Evolutionary conservation across 129 eudicot genomes (phyloP).

Genomic region (Apium graveolens): DNA sequence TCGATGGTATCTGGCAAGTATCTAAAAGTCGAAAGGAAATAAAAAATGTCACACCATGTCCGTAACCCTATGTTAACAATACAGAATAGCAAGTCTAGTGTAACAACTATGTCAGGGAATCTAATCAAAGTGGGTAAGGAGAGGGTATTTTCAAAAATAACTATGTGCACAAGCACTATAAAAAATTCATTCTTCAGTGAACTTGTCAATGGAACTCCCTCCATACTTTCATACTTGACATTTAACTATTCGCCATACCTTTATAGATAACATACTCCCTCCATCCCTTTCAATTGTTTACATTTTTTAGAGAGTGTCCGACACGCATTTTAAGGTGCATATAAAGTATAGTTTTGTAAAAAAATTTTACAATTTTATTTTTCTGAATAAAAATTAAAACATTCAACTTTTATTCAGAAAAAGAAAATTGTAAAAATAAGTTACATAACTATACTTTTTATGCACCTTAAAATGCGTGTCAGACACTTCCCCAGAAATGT

Average conservation of each 20-base stretch:
- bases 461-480: no score
- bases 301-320: no score
- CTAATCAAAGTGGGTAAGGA: not conserved
- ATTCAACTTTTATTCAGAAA: no score
- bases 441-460: no score
- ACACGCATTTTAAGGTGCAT: no score
- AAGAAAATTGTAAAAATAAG: no score
- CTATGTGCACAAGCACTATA: not conserved
- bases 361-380: no score
- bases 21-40: slow-evolving; percentile 25
- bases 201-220: not conserved
- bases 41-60: not conserved
- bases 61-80: not conserved
- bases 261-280: not conserved
- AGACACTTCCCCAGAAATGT: no score
- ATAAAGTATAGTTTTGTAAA: no score
- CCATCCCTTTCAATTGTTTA: not conserved
- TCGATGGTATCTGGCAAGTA: slow-evolving; percentile 97
- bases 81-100: not conserved
- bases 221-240: not conserved
- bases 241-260: not conserved
- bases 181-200: not conserved
- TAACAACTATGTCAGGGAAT: not conserved
- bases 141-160: not conserved
- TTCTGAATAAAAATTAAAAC: no score